Percentiles rank a stretch among this genome's conserved stretches.
These are phyloP conservation scores for Plantago ovata DNA, from an alignment of 257 asterid species.

Conservation along the genomic window DNA sequence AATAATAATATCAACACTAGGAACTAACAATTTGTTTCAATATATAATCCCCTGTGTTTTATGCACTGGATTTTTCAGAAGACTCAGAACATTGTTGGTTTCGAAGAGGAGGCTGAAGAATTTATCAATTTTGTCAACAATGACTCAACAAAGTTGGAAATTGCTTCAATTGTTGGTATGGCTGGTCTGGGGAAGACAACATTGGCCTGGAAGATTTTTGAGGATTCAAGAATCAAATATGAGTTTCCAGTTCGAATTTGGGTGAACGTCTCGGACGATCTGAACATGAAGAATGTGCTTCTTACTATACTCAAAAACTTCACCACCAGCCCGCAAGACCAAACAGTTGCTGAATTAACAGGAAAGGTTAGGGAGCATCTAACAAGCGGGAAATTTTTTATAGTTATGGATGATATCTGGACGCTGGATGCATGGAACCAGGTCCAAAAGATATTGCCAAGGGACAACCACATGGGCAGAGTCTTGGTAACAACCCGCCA, in stretches of 20 bases:
- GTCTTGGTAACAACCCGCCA: slow-evolving; percentile 3
- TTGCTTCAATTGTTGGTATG: slow-evolving; percentile 8
- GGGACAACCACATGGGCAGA: not conserved
- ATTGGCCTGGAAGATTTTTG: not conserved
- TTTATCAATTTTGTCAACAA: not conserved
- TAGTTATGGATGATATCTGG: slow-evolving; percentile 3
- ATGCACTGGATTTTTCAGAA: not conserved
- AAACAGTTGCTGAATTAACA: not conserved
- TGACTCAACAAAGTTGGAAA: not conserved
- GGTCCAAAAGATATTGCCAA: not conserved
- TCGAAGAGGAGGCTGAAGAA: not conserved
- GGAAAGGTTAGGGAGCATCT: not conserved
- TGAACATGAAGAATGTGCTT: not conserved
- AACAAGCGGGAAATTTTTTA: not conserved
- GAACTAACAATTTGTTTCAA: no score
- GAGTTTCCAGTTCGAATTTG: slow-evolving; percentile 8
- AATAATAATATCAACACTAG: no score
- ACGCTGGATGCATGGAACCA: not conserved
- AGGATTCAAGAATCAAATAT: not conserved
- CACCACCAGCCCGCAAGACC: not conserved
- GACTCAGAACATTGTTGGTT: slow-evolving; percentile 4
- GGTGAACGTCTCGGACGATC: not conserved
- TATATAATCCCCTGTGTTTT: no score
- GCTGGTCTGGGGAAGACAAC: slow-evolving; percentile 12
- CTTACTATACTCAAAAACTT: not conserved